Evolutionary conservation across 306 rosid genomes (phyloP).

Genomic region (Elaeagnus macrophylla): DNA sequence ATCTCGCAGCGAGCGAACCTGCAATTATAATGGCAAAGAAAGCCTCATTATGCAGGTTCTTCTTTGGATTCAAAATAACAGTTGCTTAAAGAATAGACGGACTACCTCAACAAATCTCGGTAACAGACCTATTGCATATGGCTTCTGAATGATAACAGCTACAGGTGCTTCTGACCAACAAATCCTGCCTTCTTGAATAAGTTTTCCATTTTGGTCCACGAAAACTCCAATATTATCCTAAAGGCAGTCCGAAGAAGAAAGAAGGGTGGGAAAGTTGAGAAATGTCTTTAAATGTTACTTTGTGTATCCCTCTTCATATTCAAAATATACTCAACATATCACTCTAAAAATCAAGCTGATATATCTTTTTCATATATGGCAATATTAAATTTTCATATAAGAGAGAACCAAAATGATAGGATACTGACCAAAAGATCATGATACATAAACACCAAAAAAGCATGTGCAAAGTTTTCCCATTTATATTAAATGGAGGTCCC

Average conservation of each 20-base stretch:
- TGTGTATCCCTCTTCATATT: no score
- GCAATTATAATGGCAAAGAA: slow-evolving; percentile 29
- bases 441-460: no score
- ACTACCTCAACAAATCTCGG: slow-evolving; percentile 90
- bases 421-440: no score
- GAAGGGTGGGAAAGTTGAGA: no score
- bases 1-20: slow-evolving; percentile 82
- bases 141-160: slow-evolving; percentile 70
- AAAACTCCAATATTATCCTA: slow-evolving; percentile 97
- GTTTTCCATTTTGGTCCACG: slow-evolving; percentile 96
- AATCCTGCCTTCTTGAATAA: slow-evolving; percentile 81
- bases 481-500: no score
- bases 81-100: slow-evolving; percentile 2
- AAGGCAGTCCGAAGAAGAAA: slow-evolving; percentile 9
- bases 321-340: no score
- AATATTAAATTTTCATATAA: no score
- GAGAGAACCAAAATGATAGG: no score
- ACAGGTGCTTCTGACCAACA: slow-evolving; percentile 97
- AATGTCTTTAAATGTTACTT: no score
- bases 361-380: no score
- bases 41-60: slow-evolving; percentile 13
- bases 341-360: no score
- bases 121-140: slow-evolving; percentile 75
- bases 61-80: slow-evolving; percentile 3
- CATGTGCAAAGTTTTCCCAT: no score